Base-by-base conservation (phyloP, 768 basidiomycete genomes). In the Russula dissimulans region DNA sequence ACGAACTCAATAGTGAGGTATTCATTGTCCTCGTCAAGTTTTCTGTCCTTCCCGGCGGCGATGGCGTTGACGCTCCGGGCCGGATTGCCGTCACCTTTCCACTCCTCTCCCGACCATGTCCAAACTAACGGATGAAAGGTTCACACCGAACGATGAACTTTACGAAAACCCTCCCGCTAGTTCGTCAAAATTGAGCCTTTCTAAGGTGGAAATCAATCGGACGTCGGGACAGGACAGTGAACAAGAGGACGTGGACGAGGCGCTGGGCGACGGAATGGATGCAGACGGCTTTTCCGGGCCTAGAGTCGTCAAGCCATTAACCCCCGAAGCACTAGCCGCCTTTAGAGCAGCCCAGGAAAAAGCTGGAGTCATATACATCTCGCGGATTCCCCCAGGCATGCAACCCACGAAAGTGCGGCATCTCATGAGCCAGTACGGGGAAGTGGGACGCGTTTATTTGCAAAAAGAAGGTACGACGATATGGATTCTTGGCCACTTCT, bases 351-450 rank as follows among this genome's bases (percentile, higher is more conserved):
- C 82, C 1, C 87, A 89, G 69, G 82, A 87, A 36, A 78, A 79
- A 43, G 84, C 93, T 18, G 95, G 95, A 0, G 84, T 97, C 54
- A 75, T 98, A 51, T 99, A 98, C 72, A 91, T 99, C 45, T 97
- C 94, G 15, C 81, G 97, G 36, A 88, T 98, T 68, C 97, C 97
- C 3, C 97, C 97, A 14, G 95, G 94, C 2, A 98, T 99, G 97
- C 91, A 88, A 22, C 97, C 97, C 32, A 80, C 89, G 10, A 97
- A 98, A 73, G 91, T 98, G 41, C 86, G 94, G 59, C 92, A 98
- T 73, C 77, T 99, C 44, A 87, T 99, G 86, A 85, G 83, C 62
- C 80, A 81, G 41, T 87, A 93, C 69, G 97, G 97, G 4, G 91
- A 93, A 61, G 78, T 97, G 4, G 95, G 93, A 2, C 79, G 92